phyloP scores from a whole-genome alignment of 129 eudicot genomes.

The Tanacetum coccineum region DNA sequence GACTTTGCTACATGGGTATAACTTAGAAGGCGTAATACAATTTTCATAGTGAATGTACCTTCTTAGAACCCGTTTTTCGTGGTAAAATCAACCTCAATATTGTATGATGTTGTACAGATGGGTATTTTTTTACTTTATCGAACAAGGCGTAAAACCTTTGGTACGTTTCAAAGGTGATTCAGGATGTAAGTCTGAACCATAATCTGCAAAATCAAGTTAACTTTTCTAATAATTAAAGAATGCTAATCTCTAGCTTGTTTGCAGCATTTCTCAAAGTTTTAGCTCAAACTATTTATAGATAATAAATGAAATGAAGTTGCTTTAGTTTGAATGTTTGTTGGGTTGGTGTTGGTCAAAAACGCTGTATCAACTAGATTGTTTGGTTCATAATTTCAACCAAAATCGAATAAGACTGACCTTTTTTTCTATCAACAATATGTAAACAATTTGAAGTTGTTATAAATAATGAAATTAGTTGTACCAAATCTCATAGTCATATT shows the following conservation, averaged over 20 bases:
- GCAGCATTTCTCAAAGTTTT: too few species aligned
- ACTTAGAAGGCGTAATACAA: constrained; percentile 19
- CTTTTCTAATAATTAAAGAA: too few species aligned
- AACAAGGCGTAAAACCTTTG: constrained; percentile 22
- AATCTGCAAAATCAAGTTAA: background rate
- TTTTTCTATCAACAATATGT: too few species aligned
- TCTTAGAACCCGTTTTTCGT: constrained; percentile 4
- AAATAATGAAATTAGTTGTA: too few species aligned
- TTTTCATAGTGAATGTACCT: background rate
- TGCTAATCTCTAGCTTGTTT: too few species aligned
- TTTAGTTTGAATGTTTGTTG: constrained; percentile 5
- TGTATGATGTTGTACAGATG: constrained; percentile 26
- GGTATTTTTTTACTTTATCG: constrained; percentile 13
- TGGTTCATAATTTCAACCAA: background rate
- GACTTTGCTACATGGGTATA: constrained; percentile 18
- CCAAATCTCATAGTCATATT: too few species aligned
- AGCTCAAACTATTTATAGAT: background rate
- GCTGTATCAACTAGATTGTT: background rate
- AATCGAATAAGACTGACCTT: too few species aligned
- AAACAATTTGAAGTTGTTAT: too few species aligned
- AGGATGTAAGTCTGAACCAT: background rate
- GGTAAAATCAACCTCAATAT: constrained; percentile 18
- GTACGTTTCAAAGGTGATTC: too few species aligned
- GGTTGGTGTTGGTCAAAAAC: constrained; percentile 2
- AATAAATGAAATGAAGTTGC: background rate